Base-by-base conservation (phyloP, 2,329 filamentous ascomycete genomes). In the Byssochlamys sp. region DNA sequence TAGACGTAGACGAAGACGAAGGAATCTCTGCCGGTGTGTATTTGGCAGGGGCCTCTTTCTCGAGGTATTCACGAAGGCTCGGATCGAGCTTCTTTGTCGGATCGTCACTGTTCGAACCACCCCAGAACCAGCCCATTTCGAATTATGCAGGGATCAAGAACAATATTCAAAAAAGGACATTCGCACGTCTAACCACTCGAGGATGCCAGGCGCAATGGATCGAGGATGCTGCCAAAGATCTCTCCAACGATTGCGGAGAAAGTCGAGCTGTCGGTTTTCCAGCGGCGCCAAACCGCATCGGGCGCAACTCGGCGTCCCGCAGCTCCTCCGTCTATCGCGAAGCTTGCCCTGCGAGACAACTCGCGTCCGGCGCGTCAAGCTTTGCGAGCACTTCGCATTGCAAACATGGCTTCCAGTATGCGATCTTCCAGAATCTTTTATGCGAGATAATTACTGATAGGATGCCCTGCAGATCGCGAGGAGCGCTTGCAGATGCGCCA, bases 51-150 rank as follows among this genome's bases (percentile, higher is more conserved):
- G 89, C 87, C 77, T 95, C 89, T 74, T 87, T 85, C 69, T 91
- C 81, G 68, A 96, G 85, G 73, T 91, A 95, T 63, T 92, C 88
- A 67, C 88, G 87, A 57, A 96, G 82, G 62, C 86, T 85, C 45
- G 90, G 88, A 69, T 96, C 90, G 66, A 96, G 85, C 65, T 88
- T 86, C 65, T 81, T 80, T 63, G 90, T 80, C 26, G 88, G 85
- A 69, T 89, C 84, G 61, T 85, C 80, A 65, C 71, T 63, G 62
- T 67, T 78, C 74, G 50, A 56, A 25, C 79, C 77, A 24, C 79
- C 77, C 82, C 83, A 85, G 60, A 86, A 79, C 84, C 84, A 86
- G 66, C 83, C 81, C 84, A 87, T 85, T 62, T 61, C n/a, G 12
- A 55, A 48, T 50, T 56, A 25, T 14, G 19, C 27, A 29, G 29